Evolutionary conservation across 305 asterid genomes (phyloP), one percentile per base, ranked within the genome.

Genomic region (Fraxinus floribunda): DNA sequence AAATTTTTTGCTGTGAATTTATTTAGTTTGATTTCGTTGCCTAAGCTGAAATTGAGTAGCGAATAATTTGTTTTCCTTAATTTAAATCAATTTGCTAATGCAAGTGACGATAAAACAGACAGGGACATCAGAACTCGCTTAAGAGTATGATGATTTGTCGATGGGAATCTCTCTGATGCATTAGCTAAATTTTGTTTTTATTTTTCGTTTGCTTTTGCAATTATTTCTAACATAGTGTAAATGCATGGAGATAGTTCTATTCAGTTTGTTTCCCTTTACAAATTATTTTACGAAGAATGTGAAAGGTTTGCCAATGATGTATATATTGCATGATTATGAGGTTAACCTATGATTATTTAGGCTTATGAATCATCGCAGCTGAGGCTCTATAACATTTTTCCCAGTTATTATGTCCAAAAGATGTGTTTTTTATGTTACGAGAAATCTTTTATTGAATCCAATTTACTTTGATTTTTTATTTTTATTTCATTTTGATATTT

Each of bases 151-250:
- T 87, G 91, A 89, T 84, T 87, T 88, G 93, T 89, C 85, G 75
- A 16, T 90, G 93, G 94, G 92, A 90, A 89, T 89, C 90, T 92
- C 90, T 90, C 91, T 88, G 93, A 90, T 91, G 94, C 92, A 11
- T 68, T 4, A 5, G 18, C 39, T 30, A 29, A 10, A 68, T 4
- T 68, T 68, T 29, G 11, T 10, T 7, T 26, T 11, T 7, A 1
- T 7, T 22, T 62, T 62, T 7, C 11, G 4, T 20, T 68, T 68
- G 34, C 3, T 68, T 29, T 68, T 68, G 38, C 39, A 29, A 13
- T 29, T 26, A 4, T 2, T 29, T 64, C 32, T 64, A 18, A 68
- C 10, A 0, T 5, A 3, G 8, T 62, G 15, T 20, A 5, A 55
- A 55, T 55, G 20, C 60, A 49, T 3, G 5, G n/a, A 49, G 60